Percentiles rank a stretch among this genome's conserved stretches.
Evolutionary conservation across 768 basidiomycete species (phyloP).

Genomic region (Lyophyllum decastes): DNA sequence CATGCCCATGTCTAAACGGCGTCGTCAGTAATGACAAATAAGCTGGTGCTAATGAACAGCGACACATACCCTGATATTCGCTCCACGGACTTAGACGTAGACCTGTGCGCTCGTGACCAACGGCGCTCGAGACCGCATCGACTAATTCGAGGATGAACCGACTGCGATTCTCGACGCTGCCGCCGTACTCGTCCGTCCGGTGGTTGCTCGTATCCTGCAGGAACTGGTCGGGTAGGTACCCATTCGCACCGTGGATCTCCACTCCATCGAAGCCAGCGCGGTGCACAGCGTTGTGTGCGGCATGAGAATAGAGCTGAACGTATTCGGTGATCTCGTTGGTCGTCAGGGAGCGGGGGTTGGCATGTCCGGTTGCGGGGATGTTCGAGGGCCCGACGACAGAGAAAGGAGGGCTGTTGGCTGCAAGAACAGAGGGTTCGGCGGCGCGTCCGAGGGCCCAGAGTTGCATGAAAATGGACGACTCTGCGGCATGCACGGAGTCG

Average conservation of each 20-base stretch:
- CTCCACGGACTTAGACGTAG: slow-evolving; percentile 64
- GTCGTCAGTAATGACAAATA: background rate
- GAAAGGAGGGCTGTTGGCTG: slow-evolving; percentile 33
- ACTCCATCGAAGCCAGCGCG: slow-evolving; percentile 70
- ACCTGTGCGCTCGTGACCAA: slow-evolving; percentile 54
- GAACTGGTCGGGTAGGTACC: slow-evolving; percentile 63
- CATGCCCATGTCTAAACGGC: slow-evolving; percentile 49
- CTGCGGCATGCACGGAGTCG: slow-evolving; percentile 50
- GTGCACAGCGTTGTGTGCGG: slow-evolving; percentile 55
- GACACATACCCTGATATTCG: slow-evolving; percentile 32
- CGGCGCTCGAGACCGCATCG: slow-evolving; percentile 46
- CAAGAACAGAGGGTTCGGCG: slow-evolving; percentile 33
- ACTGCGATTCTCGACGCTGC: slow-evolving; percentile 58
- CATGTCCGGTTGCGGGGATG: slow-evolving; percentile 21
- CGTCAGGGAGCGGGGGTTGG: slow-evolving; percentile 42
- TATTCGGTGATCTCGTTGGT: slow-evolving; percentile 51
- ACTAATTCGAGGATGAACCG: slow-evolving; percentile 59
- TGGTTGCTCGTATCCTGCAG: slow-evolving; percentile 55
- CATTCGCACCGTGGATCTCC: slow-evolving; percentile 48
- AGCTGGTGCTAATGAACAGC: too few species aligned
- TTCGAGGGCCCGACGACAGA: slow-evolving; percentile 35
- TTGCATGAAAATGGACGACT: slow-evolving; percentile 53
- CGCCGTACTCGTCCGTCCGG: slow-evolving; percentile 69
- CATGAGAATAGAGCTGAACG: slow-evolving; percentile 47
- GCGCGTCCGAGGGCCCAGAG: slow-evolving; percentile 58